A percentile compares a stretch with the other conserved stretches of the same genome.
Evolutionary conservation across 2,329 filamentous ascomycete species (phyloP).

Genomic region (Sporothrix schenckii): DNA sequence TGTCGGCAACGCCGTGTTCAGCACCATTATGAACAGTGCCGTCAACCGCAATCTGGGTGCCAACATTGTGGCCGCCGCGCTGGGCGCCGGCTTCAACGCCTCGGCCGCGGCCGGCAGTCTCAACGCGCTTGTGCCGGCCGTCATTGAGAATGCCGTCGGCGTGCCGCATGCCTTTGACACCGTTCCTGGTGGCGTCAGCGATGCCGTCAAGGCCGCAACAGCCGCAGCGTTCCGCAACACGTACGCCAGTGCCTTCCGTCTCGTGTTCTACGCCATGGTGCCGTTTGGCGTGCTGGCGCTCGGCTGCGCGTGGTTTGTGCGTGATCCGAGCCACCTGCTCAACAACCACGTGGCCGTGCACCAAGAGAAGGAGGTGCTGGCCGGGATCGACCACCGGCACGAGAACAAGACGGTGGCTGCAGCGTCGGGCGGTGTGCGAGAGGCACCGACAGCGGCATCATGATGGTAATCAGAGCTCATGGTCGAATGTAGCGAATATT

Average conservation of each 20-base stretch:
- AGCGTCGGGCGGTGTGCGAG: not conserved
- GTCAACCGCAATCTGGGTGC: not conserved
- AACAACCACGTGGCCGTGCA: conserved; percentile 33
- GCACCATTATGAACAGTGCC: conserved; percentile 15
- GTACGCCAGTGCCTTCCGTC: conserved; percentile 48
- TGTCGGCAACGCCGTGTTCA: not conserved
- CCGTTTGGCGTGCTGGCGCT: conserved; percentile 45
- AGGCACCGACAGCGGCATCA: not conserved
- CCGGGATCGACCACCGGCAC: conserved; percentile 25
- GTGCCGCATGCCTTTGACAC: conserved; percentile 62
- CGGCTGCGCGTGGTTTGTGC: conserved; percentile 32
- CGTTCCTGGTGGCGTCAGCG: conserved; percentile 48
- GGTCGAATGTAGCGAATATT: not conserved
- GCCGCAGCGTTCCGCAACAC: conserved; percentile 45
- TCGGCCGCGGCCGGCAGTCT: not conserved
- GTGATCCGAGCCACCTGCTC: conserved; percentile 32
- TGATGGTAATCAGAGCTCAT: not conserved
- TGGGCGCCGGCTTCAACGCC: not conserved
- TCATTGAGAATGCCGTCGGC: conserved; percentile 47
- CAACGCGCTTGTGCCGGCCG: not conserved
- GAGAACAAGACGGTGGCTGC: not conserved
- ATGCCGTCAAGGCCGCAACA: conserved; percentile 43
- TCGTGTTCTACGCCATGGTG: conserved; percentile 48
- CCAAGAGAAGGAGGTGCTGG: conserved; percentile 30
- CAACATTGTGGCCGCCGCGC: conserved; percentile 1